Base-by-base conservation (phyloP, 805 yeast genomes). In the Lachancea meyersii region DNA sequence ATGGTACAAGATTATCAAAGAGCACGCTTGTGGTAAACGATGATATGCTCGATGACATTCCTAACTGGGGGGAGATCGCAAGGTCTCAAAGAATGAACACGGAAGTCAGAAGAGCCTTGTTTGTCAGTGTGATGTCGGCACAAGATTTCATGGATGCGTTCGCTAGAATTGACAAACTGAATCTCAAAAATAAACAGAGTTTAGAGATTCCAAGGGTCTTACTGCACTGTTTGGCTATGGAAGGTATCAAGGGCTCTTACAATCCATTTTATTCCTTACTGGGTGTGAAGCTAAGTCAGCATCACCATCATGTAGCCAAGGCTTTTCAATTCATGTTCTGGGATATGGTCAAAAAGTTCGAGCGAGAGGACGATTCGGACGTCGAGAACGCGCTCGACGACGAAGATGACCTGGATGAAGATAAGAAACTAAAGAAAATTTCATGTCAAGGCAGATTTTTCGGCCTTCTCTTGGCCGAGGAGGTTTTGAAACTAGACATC, bases 41-140 rank as follows among this genome's bases (percentile, higher is more conserved):
- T 48, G 88, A 79, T 44, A 65, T 82, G 8, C 65, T 82, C 11
- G 94, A 80, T 48, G 68, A 70, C 31, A 77, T 83, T 0, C 93
- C 94, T 4, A 86, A 89, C 57, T 89, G 96, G 96, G 64, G 80
- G 56, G 89, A 82, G 47, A 68, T 93, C 30, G 97, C 98, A 3
- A 76, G 75, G 50, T 69, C 78, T 31, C 96, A 89, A 57, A 69
- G 97, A 49, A 89, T 93, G 94, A 93, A 94, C 62, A 91, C 97
- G 0, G 97, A 89, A 58, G 76, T 93, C 27, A 80, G 98, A 64
- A 74, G 96, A 42, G 97, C 97, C 1, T 82, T 93, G 14, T 93
- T 93, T 56, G 79, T 94, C 19, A 86, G 95, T 28, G 79, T 93
- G 7, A 89, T 94, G 96, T 88, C 97, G 2, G 93, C 96, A 4